These are phyloP conservation scores for Didymella pinodella DNA, from an alignment of 2,329 filamentous ascomycete genomes.

Conservation along the genomic window DNA sequence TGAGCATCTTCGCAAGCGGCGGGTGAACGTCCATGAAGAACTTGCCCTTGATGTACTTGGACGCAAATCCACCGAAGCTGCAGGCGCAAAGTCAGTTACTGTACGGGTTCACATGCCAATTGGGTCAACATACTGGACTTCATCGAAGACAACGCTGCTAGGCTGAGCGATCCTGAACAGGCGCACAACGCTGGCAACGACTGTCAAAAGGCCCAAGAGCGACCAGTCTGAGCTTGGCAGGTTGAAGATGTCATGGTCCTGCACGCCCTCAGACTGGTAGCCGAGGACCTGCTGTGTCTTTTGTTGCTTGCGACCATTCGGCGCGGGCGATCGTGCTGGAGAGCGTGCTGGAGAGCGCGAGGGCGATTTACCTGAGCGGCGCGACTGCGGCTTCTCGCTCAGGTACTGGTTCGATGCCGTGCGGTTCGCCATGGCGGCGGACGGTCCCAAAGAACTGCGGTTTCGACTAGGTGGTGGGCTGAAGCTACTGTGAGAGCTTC, in stretches of 20 bases:
- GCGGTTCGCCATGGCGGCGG: conserved; percentile 49
- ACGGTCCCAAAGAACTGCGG: conserved; percentile 27
- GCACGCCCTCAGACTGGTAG: conserved; percentile 80
- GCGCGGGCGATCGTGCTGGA: conserved; percentile 27
- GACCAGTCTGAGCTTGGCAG: conserved; percentile 86
- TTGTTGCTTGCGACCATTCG: conserved; percentile 43
- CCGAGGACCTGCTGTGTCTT: conserved; percentile 52
- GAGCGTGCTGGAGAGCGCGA: conserved; percentile 43
- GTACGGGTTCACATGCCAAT: background rate
- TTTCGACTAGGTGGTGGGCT: conserved; percentile 32
- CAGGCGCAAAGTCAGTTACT: conserved; percentile 30
- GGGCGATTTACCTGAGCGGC: conserved; percentile 46
- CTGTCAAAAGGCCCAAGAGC: conserved; percentile 73
- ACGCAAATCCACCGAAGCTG: conserved; percentile 96
- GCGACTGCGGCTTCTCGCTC: conserved; percentile 42
- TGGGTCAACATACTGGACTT: conserved; percentile 84
- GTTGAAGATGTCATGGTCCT: conserved; percentile 90
- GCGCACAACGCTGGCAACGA: conserved; percentile 80
- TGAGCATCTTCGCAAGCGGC: conserved; percentile 93
- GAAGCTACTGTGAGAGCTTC: conserved; percentile 25
- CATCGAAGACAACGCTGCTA: conserved; percentile 95
- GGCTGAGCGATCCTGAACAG: conserved; percentile 97
- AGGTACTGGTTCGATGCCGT: conserved; percentile 42
- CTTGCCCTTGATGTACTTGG: conserved; percentile 98
- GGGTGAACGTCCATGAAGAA: conserved; percentile 99